A percentile compares a stretch with the other conserved stretches of the same genome.
Conservation (phyloP, 169 alveolate species). For the Cryptosporidium viatorum region DNA sequence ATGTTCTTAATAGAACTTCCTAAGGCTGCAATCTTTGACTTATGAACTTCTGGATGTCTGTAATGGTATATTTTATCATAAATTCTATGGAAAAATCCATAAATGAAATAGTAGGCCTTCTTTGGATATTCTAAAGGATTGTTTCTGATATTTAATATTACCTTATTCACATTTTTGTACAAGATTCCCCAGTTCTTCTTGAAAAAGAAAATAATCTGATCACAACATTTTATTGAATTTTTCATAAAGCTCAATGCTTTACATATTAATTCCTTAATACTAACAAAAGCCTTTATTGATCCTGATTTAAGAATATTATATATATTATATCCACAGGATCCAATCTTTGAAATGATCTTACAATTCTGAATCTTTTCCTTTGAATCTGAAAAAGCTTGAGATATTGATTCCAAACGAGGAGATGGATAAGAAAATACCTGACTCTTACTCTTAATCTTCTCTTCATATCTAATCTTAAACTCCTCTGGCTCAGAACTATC, state of each 20-base stretch:
- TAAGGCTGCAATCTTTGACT: conserved; percentile 32
- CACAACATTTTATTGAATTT: neutral
- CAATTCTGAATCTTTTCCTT: conserved; percentile 9
- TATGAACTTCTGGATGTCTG: conserved; percentile 63
- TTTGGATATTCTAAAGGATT: conserved; percentile 56
- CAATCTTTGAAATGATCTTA: conserved; percentile 1
- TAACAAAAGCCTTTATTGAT: neutral
- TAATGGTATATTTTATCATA: conserved; percentile 32
- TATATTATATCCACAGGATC: neutral
- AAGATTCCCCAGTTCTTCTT: conserved; percentile 30
- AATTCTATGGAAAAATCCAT: conserved; percentile 57
- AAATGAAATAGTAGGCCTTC: neutral
- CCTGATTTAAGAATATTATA: neutral
- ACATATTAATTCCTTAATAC: neutral
- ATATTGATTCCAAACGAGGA: conserved; percentile 28
- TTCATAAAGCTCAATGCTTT: neutral
- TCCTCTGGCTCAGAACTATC: conserved; percentile 51
- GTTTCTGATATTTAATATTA: conserved; percentile 12
- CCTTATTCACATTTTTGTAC: neutral
- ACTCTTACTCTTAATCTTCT: conserved; percentile 44
- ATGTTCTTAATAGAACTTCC: conserved; percentile 43
- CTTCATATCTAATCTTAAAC: conserved; percentile 47
- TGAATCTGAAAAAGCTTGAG: conserved; percentile 13
- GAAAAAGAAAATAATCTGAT: conserved; percentile 2
- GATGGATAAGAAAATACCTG: conserved; percentile 53